Evolutionary conservation across 164 flowering plant species (phyloP).

Genomic region (Buxus sempervirens): DNA sequence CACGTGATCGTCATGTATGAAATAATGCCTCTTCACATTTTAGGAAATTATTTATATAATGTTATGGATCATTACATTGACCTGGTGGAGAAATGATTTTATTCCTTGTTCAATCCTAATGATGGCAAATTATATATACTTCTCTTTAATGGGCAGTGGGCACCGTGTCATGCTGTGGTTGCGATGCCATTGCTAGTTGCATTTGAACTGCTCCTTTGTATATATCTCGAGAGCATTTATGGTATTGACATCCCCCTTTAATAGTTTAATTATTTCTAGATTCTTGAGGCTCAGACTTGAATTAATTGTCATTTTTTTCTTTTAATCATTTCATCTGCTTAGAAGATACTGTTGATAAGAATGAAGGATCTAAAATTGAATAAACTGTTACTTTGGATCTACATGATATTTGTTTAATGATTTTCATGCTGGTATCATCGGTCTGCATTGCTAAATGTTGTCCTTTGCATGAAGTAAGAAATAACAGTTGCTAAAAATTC

Average conservation of each 20-base stretch:
- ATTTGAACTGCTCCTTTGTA: slow-evolving; percentile 88
- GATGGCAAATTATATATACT: background rate
- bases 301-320: background rate
- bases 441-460: background rate
- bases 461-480: background rate
- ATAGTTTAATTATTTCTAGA: background rate
- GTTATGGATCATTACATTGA: background rate
- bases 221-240: slow-evolving; percentile 72
- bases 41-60: background rate
- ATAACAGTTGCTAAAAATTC: no score
- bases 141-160: slow-evolving; percentile 67
- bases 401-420: background rate
- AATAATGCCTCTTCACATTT: background rate
- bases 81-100: background rate
- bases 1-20: slow-evolving; percentile 85
- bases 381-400: no score
- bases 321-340: background rate
- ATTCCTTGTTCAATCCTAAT: slow-evolving; percentile 2
- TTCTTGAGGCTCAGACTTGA: no score
- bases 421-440: background rate
- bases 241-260: slow-evolving; percentile 37
- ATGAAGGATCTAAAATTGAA: no score
- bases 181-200: slow-evolving; percentile 81
- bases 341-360: background rate
- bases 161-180: slow-evolving; percentile 91